phyloP scores from a whole-genome alignment of 805 yeast genomes.

The Candida anglica region DNA sequence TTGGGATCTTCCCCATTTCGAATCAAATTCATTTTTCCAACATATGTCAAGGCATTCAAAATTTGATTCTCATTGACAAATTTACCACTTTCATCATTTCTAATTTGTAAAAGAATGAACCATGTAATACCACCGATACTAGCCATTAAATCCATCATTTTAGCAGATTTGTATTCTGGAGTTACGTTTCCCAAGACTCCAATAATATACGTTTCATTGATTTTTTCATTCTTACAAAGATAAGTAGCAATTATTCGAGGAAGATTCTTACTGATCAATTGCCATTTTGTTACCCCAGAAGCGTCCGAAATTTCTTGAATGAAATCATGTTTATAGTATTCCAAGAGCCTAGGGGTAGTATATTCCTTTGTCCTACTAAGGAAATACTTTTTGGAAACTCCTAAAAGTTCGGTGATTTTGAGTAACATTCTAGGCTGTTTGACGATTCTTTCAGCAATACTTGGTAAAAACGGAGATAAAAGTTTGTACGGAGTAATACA shows the following conservation, averaged over 20 bases:
- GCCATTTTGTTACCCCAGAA: conserved; percentile 39
- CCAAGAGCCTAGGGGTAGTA: conserved; percentile 73
- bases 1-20: conserved; percentile 9
- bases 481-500: conserved; percentile 72
- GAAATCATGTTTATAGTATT: conserved; percentile 59
- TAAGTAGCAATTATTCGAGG: conserved; percentile 56
- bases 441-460: conserved; percentile 61
- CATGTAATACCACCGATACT: conserved; percentile 37
- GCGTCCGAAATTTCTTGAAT: conserved; percentile 60
- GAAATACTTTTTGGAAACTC: conserved; percentile 58
- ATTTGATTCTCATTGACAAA: conserved; percentile 32
- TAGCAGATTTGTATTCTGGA: conserved; percentile 38
- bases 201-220: conserved; percentile 48
- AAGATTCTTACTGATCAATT: conserved; percentile 46
- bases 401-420: conserved; percentile 61
- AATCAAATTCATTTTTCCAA: conserved; percentile 24
- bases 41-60: conserved; percentile 38
- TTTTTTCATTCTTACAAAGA: conserved; percentile 45
- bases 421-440: conserved; percentile 54
- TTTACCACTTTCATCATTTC: conserved; percentile 23
- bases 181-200: conserved; percentile 51
- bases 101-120: conserved; percentile 29
- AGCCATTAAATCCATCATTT: conserved; percentile 29
- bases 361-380: conserved; percentile 65
- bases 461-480: conserved; percentile 74